These are phyloP conservation scores for Komagataella kurtzmanii DNA, from an alignment of 805 yeast species.

Conservation along the genomic window DNA sequence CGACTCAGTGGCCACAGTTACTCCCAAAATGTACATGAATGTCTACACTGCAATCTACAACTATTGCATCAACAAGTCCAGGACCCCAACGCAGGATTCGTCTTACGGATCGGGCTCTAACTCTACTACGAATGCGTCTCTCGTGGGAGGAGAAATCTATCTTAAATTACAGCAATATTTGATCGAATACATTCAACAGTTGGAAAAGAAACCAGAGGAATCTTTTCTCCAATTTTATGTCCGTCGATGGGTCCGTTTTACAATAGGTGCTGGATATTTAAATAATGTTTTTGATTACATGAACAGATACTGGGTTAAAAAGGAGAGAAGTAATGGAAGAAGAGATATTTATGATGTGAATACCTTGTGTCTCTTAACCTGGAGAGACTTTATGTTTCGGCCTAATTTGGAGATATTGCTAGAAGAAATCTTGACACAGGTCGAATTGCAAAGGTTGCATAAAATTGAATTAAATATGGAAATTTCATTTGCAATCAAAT, in stretches of 20 bases:
- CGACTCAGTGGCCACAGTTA: constrained; percentile 47
- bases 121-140: constrained; percentile 11
- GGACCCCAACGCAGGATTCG: constrained; percentile 25
- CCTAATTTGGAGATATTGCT: constrained; percentile 48
- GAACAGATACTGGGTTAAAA: constrained; percentile 95
- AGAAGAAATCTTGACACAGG: constrained; percentile 59
- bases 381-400: constrained; percentile 77
- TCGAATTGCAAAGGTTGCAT: constrained; percentile 69
- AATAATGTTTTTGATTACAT: constrained; percentile 91
- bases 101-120: constrained; percentile 9
- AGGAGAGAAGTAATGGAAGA: constrained; percentile 89
- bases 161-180: constrained; percentile 56
- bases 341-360: constrained; percentile 84
- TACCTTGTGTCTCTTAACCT: constrained; percentile 72
- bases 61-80: constrained; percentile 74
- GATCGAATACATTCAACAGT: constrained; percentile 36
- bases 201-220: constrained; percentile 43
- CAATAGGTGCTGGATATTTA: constrained; percentile 83
- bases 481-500: constrained; percentile 64
- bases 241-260: constrained; percentile 75
- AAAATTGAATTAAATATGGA: constrained; percentile 54
- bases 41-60: constrained; percentile 89
- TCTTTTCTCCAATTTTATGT: constrained; percentile 74
- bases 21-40: constrained; percentile 69
- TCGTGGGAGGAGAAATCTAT: constrained; percentile 83